Base-by-base conservation (phyloP, 257 asterid genomes). In the Ilex aquifolium region DNA sequence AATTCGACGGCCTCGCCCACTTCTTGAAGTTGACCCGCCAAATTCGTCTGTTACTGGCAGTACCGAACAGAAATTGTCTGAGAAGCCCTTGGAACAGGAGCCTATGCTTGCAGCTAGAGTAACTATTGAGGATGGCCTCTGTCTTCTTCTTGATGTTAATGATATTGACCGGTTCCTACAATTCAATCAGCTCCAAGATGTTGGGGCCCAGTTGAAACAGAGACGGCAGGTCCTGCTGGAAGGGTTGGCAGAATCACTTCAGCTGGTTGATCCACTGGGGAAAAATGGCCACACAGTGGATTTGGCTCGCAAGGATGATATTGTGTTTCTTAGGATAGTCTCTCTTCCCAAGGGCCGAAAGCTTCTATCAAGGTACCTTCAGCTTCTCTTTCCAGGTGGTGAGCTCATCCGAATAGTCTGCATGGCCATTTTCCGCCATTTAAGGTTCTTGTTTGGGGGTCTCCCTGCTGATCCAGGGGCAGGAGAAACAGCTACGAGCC, bases 41-140 rank as follows among this genome's bases (percentile, higher is more conserved):
- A 83, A 73, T 63, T 80, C 95, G 53, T 69, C 86, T 15, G 67
- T 65, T 53, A 68, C 59, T 60, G 75, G 73, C 71, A 74, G 66
- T 51, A 60, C 67, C 39, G 96, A 87, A 39, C 81, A 80, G 31
- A 83, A 83, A 75, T 36, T 74, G 42, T 59, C 68, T 29, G 88
- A 87, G 80, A 89, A 87, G 85, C 97, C 97, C 64, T 73, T 92
- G 77, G 99, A 92, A 44, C 95, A 87, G 77, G 99, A 92, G 74
- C 99, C 99, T 10, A 80, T 92, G 93, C 97, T 92, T 68, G 99
- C 96, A 17, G 99, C 97, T 56, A 82, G 99, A 79, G 91, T 85
- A 68, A 71, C 88, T 64, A 84, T 92, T 62, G 99, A 92, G 78
- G 97, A 92, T 72, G 96, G 97, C 36, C 71, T 87, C 49, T 74